Evolutionary conservation across 495 filamentous ascomycete species (phyloP).

Genomic region (Cercophora samala): DNA sequence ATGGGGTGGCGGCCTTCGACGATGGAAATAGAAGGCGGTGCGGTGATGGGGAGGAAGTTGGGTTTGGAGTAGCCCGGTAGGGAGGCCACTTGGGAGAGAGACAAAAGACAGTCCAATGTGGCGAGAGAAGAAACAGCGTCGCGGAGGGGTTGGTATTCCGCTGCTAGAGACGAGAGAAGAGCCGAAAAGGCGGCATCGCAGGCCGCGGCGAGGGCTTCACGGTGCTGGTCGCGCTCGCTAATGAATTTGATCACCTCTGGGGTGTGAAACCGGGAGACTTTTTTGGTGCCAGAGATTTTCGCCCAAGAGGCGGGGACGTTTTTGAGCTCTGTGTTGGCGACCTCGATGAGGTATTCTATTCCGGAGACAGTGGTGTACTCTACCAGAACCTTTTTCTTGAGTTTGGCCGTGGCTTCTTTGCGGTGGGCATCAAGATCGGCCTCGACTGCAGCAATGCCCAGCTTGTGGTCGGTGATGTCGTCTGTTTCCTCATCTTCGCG

Average conservation of each 20-base stretch:
- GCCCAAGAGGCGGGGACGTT: conserved; percentile 88
- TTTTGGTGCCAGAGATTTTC: conserved; percentile 93
- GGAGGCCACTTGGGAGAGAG: conserved; percentile 74
- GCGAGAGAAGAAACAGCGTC: conserved; percentile 85
- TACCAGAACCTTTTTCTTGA: conserved; percentile 65
- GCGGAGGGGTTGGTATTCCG: conserved; percentile 82
- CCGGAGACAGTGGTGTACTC: conserved; percentile 77
- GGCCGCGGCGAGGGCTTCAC: conserved; percentile 84
- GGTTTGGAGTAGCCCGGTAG: conserved; percentile 92
- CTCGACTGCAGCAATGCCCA: conserved; percentile 90
- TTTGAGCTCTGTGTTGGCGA: conserved; percentile 74
- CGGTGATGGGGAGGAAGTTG: conserved; percentile 56
- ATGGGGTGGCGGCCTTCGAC: conserved; percentile 86
- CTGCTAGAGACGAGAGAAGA: conserved; percentile 68
- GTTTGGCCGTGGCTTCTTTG: conserved; percentile 61
- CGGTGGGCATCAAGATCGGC: conserved; percentile 78
- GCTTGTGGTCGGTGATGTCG: conserved; percentile 77
- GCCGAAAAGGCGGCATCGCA: conserved; percentile 79
- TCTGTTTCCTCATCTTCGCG: conserved; percentile 80
- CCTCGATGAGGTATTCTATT: conserved; percentile 92
- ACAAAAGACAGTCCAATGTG: conserved; percentile 84
- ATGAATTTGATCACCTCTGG: conserved; percentile 80
- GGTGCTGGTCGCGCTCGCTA: conserved; percentile 90
- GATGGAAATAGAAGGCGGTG: conserved; percentile 67
- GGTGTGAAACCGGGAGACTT: conserved; percentile 88